phyloP scores from a whole-genome alignment of 106 monocot genomes.

The Dendrobium chrysotoxum region DNA sequence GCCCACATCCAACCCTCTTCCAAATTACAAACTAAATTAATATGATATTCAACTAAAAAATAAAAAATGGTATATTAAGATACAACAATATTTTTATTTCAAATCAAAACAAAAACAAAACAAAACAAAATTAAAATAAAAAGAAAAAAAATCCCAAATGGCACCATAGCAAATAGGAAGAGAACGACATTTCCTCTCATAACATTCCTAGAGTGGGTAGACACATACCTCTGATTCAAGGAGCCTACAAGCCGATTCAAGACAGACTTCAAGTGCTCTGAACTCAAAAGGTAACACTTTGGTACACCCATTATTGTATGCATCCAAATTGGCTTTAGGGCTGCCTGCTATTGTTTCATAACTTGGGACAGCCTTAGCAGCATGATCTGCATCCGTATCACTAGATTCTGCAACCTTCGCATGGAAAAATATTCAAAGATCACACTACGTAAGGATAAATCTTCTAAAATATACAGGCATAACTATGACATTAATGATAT shows the following conservation, averaged over 20 bases:
- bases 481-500: background rate
- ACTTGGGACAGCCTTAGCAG: conserved; percentile 5
- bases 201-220: background rate
- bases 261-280: conserved; percentile 33
- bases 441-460: background rate
- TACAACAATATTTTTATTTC: too few relatives aligned
- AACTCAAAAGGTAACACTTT: conserved; percentile 31
- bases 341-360: conserved; percentile 14
- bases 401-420: conserved; percentile 13
- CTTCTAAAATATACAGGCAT: background rate
- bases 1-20: too few relatives aligned
- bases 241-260: conserved; percentile 31
- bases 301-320: conserved; percentile 7
- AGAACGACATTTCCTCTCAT: background rate
- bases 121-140: too few relatives aligned
- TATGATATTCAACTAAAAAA: too few relatives aligned
- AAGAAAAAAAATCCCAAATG: too few relatives aligned
- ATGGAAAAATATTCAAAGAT: background rate
- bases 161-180: background rate
- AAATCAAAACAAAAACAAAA: too few relatives aligned
- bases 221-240: conserved; percentile 33
- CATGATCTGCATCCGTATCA: conserved; percentile 16
- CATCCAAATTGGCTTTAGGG: background rate
- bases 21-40: too few relatives aligned
- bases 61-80: too few relatives aligned